These are phyloP conservation scores for Sesbania bispinosa DNA, from an alignment of 306 rosid genomes.

Conservation along the genomic window DNA sequence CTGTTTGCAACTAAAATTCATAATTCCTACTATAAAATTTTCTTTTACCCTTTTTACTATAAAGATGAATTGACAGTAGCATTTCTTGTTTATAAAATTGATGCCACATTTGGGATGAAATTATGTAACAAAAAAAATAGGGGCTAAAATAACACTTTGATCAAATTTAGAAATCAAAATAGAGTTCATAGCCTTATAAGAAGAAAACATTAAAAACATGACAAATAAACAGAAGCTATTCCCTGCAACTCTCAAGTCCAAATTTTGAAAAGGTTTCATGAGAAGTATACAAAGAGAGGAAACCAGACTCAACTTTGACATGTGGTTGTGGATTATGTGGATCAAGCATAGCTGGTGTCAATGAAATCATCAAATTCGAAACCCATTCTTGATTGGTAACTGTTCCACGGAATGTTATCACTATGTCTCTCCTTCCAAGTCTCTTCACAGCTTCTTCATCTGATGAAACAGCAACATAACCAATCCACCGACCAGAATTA, in stretches of 20 bases:
- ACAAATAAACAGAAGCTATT: conserved; percentile 91
- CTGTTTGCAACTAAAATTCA: too few species aligned
- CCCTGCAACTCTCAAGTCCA: conserved; percentile 73
- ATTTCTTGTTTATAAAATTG: too few species aligned
- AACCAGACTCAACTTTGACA: conserved; percentile 82
- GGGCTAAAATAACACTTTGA: too few species aligned
- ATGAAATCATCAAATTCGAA: conserved; percentile 72
- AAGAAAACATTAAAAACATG: too few species aligned
- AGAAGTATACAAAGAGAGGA: conserved; percentile 70
- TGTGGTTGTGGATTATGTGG: conserved; percentile 52
- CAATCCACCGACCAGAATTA: conserved; percentile 72
- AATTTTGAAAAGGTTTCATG: conserved; percentile 56
- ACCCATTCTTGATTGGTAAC: conserved; percentile 76
- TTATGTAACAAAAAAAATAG: too few species aligned
- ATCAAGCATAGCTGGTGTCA: conserved; percentile 75
- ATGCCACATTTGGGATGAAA: too few species aligned
- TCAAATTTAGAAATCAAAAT: too few species aligned
- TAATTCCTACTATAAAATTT: too few species aligned
- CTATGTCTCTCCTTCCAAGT: conserved; percentile 74
- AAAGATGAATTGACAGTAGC: too few species aligned
- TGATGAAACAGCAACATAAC: conserved; percentile 62
- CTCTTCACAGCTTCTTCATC: conserved; percentile 39
- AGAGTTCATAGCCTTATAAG: too few species aligned
- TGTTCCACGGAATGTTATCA: conserved; percentile 75
- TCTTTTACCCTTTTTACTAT: too few species aligned